Conservation (phyloP, 1,284 basidiomycete species). For the Ustilago xerochloae region DNA sequence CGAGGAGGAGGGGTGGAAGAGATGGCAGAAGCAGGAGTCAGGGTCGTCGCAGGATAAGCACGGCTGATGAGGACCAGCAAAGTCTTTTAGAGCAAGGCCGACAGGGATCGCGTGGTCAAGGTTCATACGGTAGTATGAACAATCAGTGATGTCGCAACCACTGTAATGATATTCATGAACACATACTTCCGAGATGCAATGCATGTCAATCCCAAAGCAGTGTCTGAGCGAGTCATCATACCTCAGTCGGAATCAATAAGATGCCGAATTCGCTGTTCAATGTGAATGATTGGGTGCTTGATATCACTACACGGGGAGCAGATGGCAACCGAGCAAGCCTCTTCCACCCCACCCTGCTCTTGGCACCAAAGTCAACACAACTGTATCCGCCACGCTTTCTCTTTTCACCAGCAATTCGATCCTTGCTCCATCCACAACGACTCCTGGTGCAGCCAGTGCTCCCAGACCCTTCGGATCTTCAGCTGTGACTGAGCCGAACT, state of each 20-base stretch:
- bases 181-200: not conserved
- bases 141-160: conserved; percentile 1
- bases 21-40: conserved; percentile 8
- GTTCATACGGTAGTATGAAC: conserved; percentile 24
- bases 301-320: conserved; percentile 20
- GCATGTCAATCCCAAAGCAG: not conserved
- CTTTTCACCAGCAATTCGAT: conserved; percentile 21
- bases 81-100: conserved; percentile 37
- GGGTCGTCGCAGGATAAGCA: not conserved
- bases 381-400: not conserved
- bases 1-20: conserved; percentile 2
- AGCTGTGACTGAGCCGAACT: conserved; percentile 31
- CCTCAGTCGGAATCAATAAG: not conserved
- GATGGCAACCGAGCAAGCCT: conserved; percentile 48
- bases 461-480: conserved; percentile 16
- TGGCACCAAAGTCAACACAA: conserved; percentile 22
- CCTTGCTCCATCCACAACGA: conserved; percentile 27
- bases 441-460: conserved; percentile 37
- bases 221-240: too few relatives aligned
- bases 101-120: not conserved
- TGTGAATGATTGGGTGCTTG: not conserved
- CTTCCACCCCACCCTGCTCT: conserved; percentile 49
- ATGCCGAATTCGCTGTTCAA: too few relatives aligned
- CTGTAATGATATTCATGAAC: not conserved
- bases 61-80: conserved; percentile 21